Evolutionary conservation across 768 basidiomycete species (phyloP).

Genomic region (Crepidotus variabilis): DNA sequence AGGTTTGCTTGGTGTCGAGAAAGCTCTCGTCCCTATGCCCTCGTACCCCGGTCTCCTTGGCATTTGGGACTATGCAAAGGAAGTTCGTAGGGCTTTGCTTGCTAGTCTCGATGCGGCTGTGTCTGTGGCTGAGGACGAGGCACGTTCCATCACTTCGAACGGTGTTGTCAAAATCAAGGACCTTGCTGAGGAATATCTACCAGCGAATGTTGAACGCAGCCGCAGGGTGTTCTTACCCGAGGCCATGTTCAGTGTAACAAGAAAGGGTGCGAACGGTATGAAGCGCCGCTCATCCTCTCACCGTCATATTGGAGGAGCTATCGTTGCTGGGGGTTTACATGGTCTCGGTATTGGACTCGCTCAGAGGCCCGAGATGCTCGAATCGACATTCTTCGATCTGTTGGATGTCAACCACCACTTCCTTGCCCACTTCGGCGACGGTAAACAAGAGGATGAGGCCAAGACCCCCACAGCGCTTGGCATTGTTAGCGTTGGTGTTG

Average conservation of each 20-base stretch:
- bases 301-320: conserved; percentile 36
- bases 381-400: conserved; percentile 79
- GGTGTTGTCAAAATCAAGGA: conserved; percentile 65
- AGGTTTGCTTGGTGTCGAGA: conserved; percentile 66
- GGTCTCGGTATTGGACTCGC: conserved; percentile 84
- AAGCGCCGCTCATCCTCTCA: conserved; percentile 35
- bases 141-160: conserved; percentile 57
- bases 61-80: conserved; percentile 82
- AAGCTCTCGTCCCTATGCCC: conserved; percentile 51
- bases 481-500: conserved; percentile 72
- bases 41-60: conserved; percentile 79
- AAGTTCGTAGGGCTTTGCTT: conserved; percentile 77
- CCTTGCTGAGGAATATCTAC: conserved; percentile 76
- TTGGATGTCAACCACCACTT: conserved; percentile 85
- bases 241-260: conserved; percentile 83
- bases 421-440: conserved; percentile 63
- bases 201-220: conserved; percentile 75
- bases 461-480: conserved; percentile 61
- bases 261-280: conserved; percentile 36
- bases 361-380: conserved; percentile 70
- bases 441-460: conserved; percentile 29
- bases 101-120: conserved; percentile 78
- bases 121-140: conserved; percentile 77
- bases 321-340: conserved; percentile 74
- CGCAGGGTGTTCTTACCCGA: conserved; percentile 92